Evolutionary conservation across 495 filamentous ascomycete species (phyloP), one percentile per base, ranked within the genome.

Genomic region (Penicillium coffeae): DNA sequence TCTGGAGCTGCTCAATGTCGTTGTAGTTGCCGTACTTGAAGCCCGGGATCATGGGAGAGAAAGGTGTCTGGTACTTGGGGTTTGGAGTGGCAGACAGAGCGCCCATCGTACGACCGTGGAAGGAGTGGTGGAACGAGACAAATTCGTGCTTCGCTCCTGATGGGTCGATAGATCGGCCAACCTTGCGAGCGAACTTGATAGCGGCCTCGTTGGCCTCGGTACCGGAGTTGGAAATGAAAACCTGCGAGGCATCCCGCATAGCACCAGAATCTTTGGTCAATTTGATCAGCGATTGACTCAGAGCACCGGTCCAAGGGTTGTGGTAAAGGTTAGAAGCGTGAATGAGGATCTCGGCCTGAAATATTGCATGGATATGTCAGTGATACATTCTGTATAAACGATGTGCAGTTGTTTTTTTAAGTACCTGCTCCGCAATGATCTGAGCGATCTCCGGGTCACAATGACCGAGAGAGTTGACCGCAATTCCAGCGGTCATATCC

Each of bases 51-150:
- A 98, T 96, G 16, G 93, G 93, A 12, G 88, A 72, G 61, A 97
- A 98, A 2, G 93, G 94, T 14, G 84, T 82, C 64, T 98, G 93
- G 69, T 98, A 98, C 63, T 98, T 98, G 9, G 89, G 89, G 71
- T 98, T 98, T n/a, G 90, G 94, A 4, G 93, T 98, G 0, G 94
- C 93, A 18, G 86, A 90, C 20, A 98, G 68, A 16, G 82, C 77
- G 16, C 93, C 93, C 89, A 96, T 94, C 16, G 94, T 96, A 44
- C 93, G 85, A 52, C 93, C 93, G 69, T 98, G 93, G 81, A 98
- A 98, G 15, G 87, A 88, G 60, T 86, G 82, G 50, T 86, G 62
- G 76, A 97, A 98, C 25, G 87, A 91, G 45, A 97, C 85, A 12
- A 98, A 67, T 56, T 96, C 90, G 53, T 81, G 66, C 68, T 97